Evolutionary conservation across 176 grass and related monocot genomes (phyloP).

Genomic region (Tuctoria greenei): DNA sequence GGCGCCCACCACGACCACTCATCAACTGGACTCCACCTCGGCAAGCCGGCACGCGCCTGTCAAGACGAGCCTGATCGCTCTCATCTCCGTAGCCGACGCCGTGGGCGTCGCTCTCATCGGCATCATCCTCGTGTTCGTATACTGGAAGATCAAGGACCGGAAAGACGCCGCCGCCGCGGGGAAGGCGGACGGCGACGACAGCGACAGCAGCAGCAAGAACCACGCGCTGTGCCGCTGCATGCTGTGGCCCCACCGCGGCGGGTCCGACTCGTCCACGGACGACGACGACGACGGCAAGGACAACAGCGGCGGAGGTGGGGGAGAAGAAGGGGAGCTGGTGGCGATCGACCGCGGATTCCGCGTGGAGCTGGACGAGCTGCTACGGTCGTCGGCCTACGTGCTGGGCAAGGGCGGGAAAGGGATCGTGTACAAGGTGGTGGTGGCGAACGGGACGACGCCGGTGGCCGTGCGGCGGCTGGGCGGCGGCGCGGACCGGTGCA

Average conservation of each 20-base stretch:
- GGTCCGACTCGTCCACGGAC: not conserved
- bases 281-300: conserved; percentile 24
- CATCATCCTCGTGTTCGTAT: conserved; percentile 68
- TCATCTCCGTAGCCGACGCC: conserved; percentile 82
- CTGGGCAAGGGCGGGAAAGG: conserved; percentile 89
- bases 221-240: conserved; percentile 29
- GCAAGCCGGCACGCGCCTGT: conserved; percentile 26
- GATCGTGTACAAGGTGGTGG: conserved; percentile 98
- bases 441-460: conserved; percentile 61
- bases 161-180: not conserved
- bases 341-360: conserved; percentile 78
- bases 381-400: conserved; percentile 90
- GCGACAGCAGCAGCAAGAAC: not conserved
- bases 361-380: conserved; percentile 88
- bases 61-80: conserved; percentile 51
- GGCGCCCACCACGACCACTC: conserved; percentile 7
- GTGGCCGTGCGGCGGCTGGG: conserved; percentile 93
- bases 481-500: conserved; percentile 50
- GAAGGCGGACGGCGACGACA: not conserved
- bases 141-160: conserved; percentile 87
- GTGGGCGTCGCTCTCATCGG: conserved; percentile 82
- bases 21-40: not conserved
- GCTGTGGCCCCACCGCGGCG: conserved; percentile 28
- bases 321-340: conserved; percentile 72
- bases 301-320: conserved; percentile 34